Conservation (phyloP, 2,329 filamentous ascomycete species). For the Calonectria pteridis region DNA sequence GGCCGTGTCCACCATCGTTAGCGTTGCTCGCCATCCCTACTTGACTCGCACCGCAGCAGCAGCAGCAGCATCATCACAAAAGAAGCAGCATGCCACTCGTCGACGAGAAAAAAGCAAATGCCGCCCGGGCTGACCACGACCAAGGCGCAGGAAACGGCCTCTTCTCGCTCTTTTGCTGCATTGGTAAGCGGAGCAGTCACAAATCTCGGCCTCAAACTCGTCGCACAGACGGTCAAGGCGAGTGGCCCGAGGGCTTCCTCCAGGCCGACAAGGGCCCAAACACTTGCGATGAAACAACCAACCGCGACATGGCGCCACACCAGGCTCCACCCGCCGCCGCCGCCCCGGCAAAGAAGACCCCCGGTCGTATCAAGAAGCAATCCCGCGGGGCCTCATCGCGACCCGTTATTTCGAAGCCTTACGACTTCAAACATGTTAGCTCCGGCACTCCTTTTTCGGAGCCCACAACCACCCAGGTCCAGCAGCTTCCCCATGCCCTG, state of each 20-base stretch:
- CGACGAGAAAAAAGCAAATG: background rate
- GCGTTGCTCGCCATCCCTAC: background rate
- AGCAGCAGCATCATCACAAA: background rate
- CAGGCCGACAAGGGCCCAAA: background rate
- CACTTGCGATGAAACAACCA: background rate
- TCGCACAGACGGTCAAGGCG: constrained; percentile 8
- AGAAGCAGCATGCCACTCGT: background rate
- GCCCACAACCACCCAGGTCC: background rate
- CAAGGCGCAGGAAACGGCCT: background rate
- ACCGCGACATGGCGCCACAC: background rate
- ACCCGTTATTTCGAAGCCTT: background rate
- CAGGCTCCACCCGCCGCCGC: background rate
- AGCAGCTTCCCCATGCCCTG: background rate
- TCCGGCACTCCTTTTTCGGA: constrained; percentile 1
- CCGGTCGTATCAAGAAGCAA: background rate
- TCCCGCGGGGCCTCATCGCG: background rate
- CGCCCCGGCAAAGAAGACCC: background rate
- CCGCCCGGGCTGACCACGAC: no score
- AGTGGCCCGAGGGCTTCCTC: background rate
- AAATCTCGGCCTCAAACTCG: background rate
- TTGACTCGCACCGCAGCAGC: background rate
- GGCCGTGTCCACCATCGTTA: background rate
- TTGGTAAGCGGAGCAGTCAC: background rate
- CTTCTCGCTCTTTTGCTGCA: background rate
- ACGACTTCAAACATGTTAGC: background rate